Base-by-base conservation (phyloP, 345 rosid species). In the Syzygium aromaticum region DNA sequence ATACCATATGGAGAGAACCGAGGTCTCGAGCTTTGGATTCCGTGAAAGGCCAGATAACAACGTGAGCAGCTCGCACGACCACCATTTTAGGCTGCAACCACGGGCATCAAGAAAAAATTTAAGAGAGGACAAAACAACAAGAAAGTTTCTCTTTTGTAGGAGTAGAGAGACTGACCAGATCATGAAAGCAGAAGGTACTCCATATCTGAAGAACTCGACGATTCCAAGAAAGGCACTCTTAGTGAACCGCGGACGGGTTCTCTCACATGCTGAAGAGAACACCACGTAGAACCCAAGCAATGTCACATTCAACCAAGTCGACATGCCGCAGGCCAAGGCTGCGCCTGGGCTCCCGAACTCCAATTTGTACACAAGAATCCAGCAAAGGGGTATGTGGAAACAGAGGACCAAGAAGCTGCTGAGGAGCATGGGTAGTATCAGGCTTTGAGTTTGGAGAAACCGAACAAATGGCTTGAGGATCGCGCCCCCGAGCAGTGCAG, bases 1-100 rank as follows among this genome's bases (percentile, higher is more conserved):
- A 53, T 88, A 94, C 96, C 98, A 94, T 86, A 95, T 91, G 1
- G 95, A 92, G 87, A 94, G 94, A 63, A 93, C 94, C 13, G 96
- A 95, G 84, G 96, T 94, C 89, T 94, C 93, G 77, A 93, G 91
- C 64, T 93, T 91, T 51, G 95, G 94, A 73, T 95, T 94, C 21
- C 94, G 93, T 83, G 92, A 87, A 17, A 95, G 88, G 56, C 96
- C 96, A 1, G 95, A 94, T 22, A 90, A 89, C 87, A 95, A 82
- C 52, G 86, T 77, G 56, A 94, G 89, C 57, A 95, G 63, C 92
- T 95, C 96, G 89, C 92, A 89, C 16, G 95, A 90, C 92, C 96
- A 95, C 98, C 98, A 94, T 88, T 94, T 94, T 13, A 94, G 91
- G 90, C 98, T 95, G 90, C 19, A 8, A 84, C 77, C 85, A 2